Evolutionary conservation across 2,329 filamentous ascomycete genomes (phyloP), one percentile per base, ranked within the genome.

Genomic region (Elsinoe perseae): DNA sequence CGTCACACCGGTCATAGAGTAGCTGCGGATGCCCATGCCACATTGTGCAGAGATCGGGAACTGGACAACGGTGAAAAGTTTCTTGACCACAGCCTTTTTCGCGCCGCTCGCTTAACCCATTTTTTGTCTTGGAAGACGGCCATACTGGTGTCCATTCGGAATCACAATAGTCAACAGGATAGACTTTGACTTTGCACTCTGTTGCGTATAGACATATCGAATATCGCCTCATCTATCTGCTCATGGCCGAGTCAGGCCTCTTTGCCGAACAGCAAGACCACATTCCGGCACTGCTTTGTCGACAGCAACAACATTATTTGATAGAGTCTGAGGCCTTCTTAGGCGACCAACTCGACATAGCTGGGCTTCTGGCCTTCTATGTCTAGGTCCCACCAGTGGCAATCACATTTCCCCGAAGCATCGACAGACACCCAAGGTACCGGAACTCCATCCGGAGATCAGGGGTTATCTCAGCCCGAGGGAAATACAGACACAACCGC

Each of bases 401-500:
- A 20, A 38, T 28, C 48, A 52, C 48, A 52, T 52, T 52, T 38
- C 32, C 48, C 48, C 48, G 48, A 52, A 52, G 48, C 48, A 38
- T 36, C 48, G 20, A 32, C 48, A 52, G 48, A 52, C 30, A 52
- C 25, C 25, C 30, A 34, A 20, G 48, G 20, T 52, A 18, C 48
- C 30, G 48, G 25, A 21, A 30, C n/a, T 10, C 16, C 44, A 32
- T 20, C 48, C 48, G 30, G 48, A 52, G 48, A 52, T 36, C 48
- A 52, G 30, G 48, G 48, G 32, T 20, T 38, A 21, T 38, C 32
- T 52, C 28, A 34, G 48, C 48, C 32, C 48, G 32, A 52, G 30
- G 48, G 32, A 52, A 52, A 38, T 25, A 38, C 48, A 36, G 28
- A 38, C 28, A 25, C 25, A 30, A 34, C 48, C 18, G 32, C 48